A percentile compares a stretch with the other conserved stretches of the same genome.
Conservation (phyloP, 139 green algal species). For the Edaphochlamys debaryana region DNA sequence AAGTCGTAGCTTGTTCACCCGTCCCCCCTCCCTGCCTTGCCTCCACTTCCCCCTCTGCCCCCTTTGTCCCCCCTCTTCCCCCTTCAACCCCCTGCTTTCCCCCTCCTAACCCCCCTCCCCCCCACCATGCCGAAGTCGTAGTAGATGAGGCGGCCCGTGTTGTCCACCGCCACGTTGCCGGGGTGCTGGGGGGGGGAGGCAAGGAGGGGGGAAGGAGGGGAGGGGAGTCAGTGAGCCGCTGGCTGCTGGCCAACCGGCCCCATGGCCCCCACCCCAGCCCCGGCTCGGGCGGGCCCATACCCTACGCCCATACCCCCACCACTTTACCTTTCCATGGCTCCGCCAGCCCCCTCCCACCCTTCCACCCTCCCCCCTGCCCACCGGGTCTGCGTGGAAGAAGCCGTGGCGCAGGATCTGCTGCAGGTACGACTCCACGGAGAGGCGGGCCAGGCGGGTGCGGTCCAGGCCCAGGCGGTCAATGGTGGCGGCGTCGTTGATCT, state of each 20-base stretch:
- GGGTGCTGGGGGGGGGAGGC: constrained; percentile 93
- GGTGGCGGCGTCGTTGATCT: constrained; percentile 91
- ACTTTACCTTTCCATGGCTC: neutral
- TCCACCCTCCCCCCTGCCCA: neutral
- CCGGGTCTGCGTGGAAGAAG: constrained; percentile 64
- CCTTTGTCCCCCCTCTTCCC: no score
- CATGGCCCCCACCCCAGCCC: no score
- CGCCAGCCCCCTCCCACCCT: neutral
- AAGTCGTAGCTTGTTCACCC: no score
- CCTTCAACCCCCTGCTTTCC: no score
- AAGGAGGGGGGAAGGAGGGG: constrained; percentile 72
- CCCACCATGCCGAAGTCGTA: constrained; percentile 99
- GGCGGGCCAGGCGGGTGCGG: constrained; percentile 82
- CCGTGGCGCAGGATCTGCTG: constrained; percentile 65
- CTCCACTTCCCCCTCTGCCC: no score
- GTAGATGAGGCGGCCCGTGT: constrained; percentile 84
- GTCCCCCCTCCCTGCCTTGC: no score
- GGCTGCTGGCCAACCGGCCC: no score
- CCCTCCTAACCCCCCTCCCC: no score
- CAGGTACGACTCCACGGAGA: constrained; percentile 64
- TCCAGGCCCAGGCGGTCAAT: constrained; percentile 91
- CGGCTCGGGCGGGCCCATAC: no score
- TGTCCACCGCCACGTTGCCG: constrained; percentile 97
- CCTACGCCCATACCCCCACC: no score
- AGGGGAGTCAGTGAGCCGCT: neutral